phyloP scores from a whole-genome alignment of 2,329 filamentous ascomycete species.

The Exophiala viscosa region DNA sequence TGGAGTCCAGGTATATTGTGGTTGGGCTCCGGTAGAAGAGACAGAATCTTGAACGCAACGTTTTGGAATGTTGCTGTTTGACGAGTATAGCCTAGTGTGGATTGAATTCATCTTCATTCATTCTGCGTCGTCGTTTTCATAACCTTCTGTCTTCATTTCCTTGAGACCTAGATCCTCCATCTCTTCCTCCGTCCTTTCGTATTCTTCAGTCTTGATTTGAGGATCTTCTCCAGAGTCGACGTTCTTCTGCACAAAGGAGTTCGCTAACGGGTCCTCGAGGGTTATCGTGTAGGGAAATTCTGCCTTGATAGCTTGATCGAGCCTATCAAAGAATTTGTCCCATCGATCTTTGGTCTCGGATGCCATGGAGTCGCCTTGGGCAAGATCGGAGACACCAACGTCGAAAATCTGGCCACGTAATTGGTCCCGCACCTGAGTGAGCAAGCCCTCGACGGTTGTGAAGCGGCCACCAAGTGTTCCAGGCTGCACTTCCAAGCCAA shows the following conservation, averaged over 20 bases:
- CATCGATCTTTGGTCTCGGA: conserved; percentile 65
- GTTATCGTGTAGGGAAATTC: conserved; percentile 77
- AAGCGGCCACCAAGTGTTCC: conserved; percentile 94
- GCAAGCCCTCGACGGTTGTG: conserved; percentile 90
- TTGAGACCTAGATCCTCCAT: conserved; percentile 86
- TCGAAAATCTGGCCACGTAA: conserved; percentile 85
- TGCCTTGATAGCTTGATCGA: conserved; percentile 75
- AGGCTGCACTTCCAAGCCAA: conserved; percentile 81
- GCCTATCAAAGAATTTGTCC: conserved; percentile 72
- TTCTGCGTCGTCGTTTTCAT: conserved; percentile 56
- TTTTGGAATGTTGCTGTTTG: too few relatives aligned
- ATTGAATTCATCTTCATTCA: background rate
- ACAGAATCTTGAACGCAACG: too few relatives aligned
- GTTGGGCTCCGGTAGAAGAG: too few relatives aligned
- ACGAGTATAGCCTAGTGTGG: background rate
- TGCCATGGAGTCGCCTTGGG: conserved; percentile 75
- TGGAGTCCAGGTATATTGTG: too few relatives aligned
- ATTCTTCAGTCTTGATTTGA: conserved; percentile 76
- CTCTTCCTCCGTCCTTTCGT: conserved; percentile 83
- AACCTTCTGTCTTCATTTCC: conserved; percentile 91
- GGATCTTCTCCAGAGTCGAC: conserved; percentile 65
- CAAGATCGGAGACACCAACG: conserved; percentile 52
- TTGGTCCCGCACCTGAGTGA: conserved; percentile 89
- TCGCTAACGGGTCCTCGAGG: conserved; percentile 81
- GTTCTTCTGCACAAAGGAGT: conserved; percentile 89